Evolutionary conservation across 2,329 filamentous ascomycete species (phyloP).

Genomic region (Colletotrichum australisinense): DNA sequence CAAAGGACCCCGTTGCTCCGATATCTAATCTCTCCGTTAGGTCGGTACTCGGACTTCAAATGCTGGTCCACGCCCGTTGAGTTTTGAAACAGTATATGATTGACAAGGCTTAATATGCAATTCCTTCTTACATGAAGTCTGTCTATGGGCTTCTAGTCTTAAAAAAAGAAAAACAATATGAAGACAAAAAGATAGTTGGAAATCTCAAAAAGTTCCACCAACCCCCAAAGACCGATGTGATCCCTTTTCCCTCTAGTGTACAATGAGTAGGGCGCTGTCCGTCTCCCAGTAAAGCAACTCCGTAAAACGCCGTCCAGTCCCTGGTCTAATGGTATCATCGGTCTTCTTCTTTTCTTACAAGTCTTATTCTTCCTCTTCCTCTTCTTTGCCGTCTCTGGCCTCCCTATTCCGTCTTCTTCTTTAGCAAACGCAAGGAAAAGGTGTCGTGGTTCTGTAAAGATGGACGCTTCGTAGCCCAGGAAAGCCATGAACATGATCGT

Average conservation of each 20-base stretch:
- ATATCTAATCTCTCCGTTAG: not conserved
- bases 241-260: constrained; percentile 17
- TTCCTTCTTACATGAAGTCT: not conserved
- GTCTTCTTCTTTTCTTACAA: not conserved
- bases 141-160: too few species aligned
- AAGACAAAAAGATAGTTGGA: not conserved
- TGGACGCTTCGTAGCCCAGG: not conserved
- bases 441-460: not conserved
- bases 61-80: too few species aligned
- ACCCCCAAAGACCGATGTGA: not conserved
- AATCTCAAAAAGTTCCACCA: not conserved
- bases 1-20: not conserved
- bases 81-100: not conserved
- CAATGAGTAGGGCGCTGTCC: constrained; percentile 20
- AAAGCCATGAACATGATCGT: too few species aligned
- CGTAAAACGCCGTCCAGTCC: constrained; percentile 18
- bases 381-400: not conserved
- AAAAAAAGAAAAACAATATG: too few species aligned
- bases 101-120: not conserved
- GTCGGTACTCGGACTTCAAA: not conserved
- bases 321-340: constrained; percentile 31
- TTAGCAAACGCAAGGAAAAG: not conserved
- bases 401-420: not conserved
- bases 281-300: constrained; percentile 16
- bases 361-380: not conserved